Evolutionary conservation across 2,329 filamentous ascomycete species (phyloP).

Genomic region (Diaporthe longicolla): DNA sequence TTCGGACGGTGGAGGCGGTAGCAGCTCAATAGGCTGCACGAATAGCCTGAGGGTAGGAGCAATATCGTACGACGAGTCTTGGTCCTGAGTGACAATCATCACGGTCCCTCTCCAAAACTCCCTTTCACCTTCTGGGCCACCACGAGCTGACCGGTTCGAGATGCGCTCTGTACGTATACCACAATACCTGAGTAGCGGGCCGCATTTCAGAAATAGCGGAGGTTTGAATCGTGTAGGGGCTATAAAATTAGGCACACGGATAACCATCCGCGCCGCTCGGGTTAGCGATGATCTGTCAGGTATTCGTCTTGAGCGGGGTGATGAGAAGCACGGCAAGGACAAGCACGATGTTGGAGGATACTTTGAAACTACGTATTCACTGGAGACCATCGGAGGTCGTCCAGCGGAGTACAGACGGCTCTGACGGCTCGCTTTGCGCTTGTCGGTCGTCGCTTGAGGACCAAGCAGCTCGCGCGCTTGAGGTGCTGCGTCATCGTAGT

Average conservation of each 20-base stretch:
- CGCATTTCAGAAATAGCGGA: conserved; percentile 87
- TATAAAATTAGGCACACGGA: conserved; percentile 47
- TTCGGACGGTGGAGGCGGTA: conserved; percentile 82
- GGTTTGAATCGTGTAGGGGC: conserved; percentile 84
- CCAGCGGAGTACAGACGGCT: conserved; percentile 39
- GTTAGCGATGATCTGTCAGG: conserved; percentile 56
- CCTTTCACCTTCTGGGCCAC: conserved; percentile 62
- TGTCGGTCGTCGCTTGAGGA: conserved; percentile 39
- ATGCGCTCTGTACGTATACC: conserved; percentile 79
- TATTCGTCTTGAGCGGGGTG: conserved; percentile 7
- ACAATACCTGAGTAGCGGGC: conserved; percentile 90
- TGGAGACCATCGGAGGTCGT: conserved; percentile 18
- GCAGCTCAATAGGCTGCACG: conserved; percentile 84
- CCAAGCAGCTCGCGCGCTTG: conserved; percentile 23
- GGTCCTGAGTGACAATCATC: conserved; percentile 94
- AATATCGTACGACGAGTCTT: conserved; percentile 84
- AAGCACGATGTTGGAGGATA: conserved; percentile 15
- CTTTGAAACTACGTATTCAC: background rate
- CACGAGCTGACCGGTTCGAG: conserved; percentile 54
- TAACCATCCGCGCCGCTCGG: conserved; percentile 75
- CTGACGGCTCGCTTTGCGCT: conserved; percentile 40
- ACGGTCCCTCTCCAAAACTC: conserved; percentile 94
- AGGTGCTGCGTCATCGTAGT: conserved; percentile 31
- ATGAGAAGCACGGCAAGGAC: conserved; percentile 20
- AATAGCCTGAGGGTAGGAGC: conserved; percentile 87